phyloP scores from a whole-genome alignment of 2,329 filamentous ascomycete species.

The Fusarium setosum region DNA sequence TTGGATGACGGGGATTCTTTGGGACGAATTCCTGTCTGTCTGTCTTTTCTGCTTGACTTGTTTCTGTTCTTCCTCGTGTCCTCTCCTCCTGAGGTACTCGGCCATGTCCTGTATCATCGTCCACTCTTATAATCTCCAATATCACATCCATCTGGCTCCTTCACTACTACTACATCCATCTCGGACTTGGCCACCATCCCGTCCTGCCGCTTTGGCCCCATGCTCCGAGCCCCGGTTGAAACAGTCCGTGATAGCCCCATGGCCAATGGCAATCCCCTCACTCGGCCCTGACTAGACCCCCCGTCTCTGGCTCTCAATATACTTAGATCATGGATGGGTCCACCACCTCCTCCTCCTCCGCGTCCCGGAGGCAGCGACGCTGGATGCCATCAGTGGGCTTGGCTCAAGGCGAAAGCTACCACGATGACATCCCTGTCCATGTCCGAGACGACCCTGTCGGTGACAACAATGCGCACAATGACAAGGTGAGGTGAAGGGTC shows the following conservation, averaged over 20 bases:
- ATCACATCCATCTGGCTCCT: not conserved
- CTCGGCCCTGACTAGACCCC: conserved; percentile 13
- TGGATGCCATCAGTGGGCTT: conserved; percentile 23
- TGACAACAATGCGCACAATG: conserved; percentile 11
- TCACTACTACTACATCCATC: not conserved
- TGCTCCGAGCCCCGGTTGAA: conserved; percentile 31
- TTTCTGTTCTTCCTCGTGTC: not conserved
- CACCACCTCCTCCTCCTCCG: conserved; percentile 25
- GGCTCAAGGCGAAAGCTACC: too few species aligned
- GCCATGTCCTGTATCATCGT: not conserved
- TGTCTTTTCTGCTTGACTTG: not conserved
- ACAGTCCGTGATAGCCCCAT: conserved; percentile 21
- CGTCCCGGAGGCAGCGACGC: conserved; percentile 25
- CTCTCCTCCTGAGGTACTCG: too few species aligned
- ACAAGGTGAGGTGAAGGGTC: conserved; percentile 27
- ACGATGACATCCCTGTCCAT: conserved; percentile 34
- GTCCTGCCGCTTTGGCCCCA: conserved; percentile 13
- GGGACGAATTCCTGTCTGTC: not conserved
- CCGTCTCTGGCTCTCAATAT: conserved; percentile 10
- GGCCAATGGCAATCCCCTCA: conserved; percentile 34
- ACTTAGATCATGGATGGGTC: conserved; percentile 32
- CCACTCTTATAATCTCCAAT: not conserved
- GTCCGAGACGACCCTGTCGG: conserved; percentile 4
- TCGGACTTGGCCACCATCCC: not conserved
- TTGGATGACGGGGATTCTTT: conserved; percentile 2